Evolutionary conservation across 257 asterid species (phyloP).

Genomic region (Nicotiana tabacum): DNA sequence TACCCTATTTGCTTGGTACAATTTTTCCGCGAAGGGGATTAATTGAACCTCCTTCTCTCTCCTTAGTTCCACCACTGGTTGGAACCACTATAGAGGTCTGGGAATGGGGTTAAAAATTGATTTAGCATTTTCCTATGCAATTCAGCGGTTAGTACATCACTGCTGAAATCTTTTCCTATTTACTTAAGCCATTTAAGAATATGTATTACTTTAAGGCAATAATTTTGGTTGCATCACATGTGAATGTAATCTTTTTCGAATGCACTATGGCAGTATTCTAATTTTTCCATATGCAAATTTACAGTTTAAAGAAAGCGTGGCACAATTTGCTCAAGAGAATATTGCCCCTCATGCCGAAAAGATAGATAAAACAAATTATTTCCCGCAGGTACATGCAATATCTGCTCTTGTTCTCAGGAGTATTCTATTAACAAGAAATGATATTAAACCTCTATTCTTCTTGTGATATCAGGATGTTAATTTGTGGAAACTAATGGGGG

Average conservation of each 20-base stretch:
- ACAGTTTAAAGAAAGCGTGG: constrained; percentile 94
- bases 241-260: background rate
- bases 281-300: background rate
- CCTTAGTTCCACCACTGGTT: too few relatives aligned
- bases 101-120: background rate
- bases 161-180: background rate
- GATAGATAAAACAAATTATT: constrained; percentile 77
- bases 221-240: background rate
- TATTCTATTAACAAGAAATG: background rate
- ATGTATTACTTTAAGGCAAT: background rate
- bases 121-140: background rate
- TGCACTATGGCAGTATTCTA: background rate
- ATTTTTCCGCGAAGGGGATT: too few relatives aligned
- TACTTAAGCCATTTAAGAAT: background rate
- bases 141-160: too few relatives aligned
- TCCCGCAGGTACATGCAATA: constrained; percentile 57
- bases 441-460: background rate
- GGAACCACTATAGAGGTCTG: background rate
- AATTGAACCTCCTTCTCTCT: too few relatives aligned
- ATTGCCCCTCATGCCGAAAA: constrained; percentile 89
- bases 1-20: too few relatives aligned
- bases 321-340: constrained; percentile 86
- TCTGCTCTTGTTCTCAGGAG: background rate
- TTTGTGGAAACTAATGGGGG: constrained; percentile 97
- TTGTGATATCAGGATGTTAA: constrained; percentile 60